Evolutionary conservation across 2,329 filamentous ascomycete species (phyloP).

Genomic region (Alternaria arbusti): DNA sequence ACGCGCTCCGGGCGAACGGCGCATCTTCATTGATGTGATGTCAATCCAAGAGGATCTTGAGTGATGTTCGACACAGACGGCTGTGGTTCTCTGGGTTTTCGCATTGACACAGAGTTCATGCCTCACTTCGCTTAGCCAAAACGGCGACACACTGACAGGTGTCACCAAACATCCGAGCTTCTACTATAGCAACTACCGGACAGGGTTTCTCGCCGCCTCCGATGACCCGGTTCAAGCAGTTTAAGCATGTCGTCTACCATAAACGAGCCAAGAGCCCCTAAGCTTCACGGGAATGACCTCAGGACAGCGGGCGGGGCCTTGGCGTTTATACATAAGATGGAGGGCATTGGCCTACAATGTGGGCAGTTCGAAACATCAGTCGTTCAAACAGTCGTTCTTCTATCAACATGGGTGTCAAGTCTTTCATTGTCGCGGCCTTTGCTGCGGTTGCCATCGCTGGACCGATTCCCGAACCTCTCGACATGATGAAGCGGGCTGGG

Average conservation of each 20-base stretch:
- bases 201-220: slow-evolving; percentile 9
- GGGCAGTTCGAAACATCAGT: neutral
- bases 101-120: neutral
- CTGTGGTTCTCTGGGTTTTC: neutral
- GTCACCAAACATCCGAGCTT: neutral
- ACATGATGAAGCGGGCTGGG: slow-evolving; percentile 35
- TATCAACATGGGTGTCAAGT: slow-evolving; percentile 31
- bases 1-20: slow-evolving; percentile 26
- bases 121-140: neutral
- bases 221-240: slow-evolving; percentile 25
- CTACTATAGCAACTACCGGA: neutral
- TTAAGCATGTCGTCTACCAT: slow-evolving; percentile 30
- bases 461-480: slow-evolving; percentile 33
- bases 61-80: neutral
- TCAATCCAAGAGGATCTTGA: neutral
- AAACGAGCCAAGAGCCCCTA: slow-evolving; percentile 39
- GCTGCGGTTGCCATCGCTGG: slow-evolving; percentile 26
- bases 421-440: slow-evolving; percentile 29
- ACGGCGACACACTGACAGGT: neutral
- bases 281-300: slow-evolving; percentile 13
- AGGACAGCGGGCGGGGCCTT: neutral
- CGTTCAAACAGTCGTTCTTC: neutral
- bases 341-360: neutral
- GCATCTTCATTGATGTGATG: neutral
- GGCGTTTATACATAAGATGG: slow-evolving; percentile 22